Base-by-base conservation (phyloP, 2,329 filamentous ascomycete genomes). In the Claviceps maximensis region DNA sequence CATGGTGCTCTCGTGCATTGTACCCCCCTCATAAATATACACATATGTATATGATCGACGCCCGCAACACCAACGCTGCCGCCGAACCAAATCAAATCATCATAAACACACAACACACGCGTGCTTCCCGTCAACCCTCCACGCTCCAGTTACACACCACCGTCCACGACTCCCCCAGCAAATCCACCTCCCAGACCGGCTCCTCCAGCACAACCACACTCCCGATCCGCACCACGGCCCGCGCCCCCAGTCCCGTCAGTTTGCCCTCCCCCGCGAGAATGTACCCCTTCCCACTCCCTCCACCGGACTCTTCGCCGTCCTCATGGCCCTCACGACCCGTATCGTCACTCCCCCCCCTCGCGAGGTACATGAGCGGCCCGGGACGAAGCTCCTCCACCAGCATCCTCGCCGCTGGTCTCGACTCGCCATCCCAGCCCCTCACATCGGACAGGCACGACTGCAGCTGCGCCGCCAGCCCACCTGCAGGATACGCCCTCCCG, bases 391-490 rank as follows among this genome's bases (percentile, higher is more conserved):
- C 62, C 9, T 65, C 61, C 7, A 71, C 58, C 3, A 42, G 54
- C 17, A 72, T 57, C 12, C 56, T 61, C 38, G 53, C 1, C 53
- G 57, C 5, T 51, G 42, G 5, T 54, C 33, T 19, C 54, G 52
- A 7, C 54, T 48, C 12, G 55, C 45, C n/a, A 17, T 65, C 62
- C 64, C 63, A 65, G 12, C 65, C 65, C 55, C 67, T 70, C 25
- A 71, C 62, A 23, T 72, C 68, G 0, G 71, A 70, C 10, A 73
- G 60, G 67, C 69, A 70, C 15, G 65, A 65, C 54, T 73, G 71
- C 7, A 73, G 60, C 46, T 64, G 63, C 2, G 69, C 65, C 1
- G 71, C 70, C 23, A 72, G 58, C 0, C 71, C 71, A 19, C 66
- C 64, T 4, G 65, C 50, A 0, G 71, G 23, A 31, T 71, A 73